Evolutionary conservation across 257 asterid genomes (phyloP), one percentile per base, ranked within the genome.

Genomic region (Solanum habrochaites): DNA sequence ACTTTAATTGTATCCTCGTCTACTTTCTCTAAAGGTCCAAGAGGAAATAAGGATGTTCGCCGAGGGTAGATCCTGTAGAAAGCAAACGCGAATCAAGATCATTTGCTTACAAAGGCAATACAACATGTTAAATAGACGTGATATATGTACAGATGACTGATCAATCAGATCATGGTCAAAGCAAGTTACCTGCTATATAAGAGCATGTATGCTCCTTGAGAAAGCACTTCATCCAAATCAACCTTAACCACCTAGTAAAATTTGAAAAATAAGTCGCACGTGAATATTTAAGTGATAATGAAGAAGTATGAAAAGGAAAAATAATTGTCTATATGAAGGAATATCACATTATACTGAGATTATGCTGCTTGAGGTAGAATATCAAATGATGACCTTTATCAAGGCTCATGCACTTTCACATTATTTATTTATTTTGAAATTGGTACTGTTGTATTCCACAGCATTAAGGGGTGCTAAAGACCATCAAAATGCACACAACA

Each of bases 171-270:
- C 82, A 70, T 21, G 89, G 84, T 62, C 43, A 25, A 43, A 11
- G 70, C 47, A 85, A 86, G 47, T 64, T 92, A 96, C 99, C 99
- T 94, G 94, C 93, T 97, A 90, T 97, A 97, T 88, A 97, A 86
- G 88, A 97, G 98, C 99, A 95, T 97, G 89, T 97, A 97, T 87
- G 98, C 98, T 89, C 98, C 98, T 92, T 95, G 99, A 1, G 98
- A 95, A 85, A 97, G 98, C 86, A 97, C 98, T 90, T 97, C 99
- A 83, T 95, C 98, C 91, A 94, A 87, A 86, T 92, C 97, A 88
- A 93, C 98, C 1, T 72, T 52, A 87, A 78, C 89, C 88, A 95
- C 98, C 99, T 97, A 92, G 72, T 62, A 86, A 91, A 83, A 83
- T 31, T 20, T 67, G 58, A 3, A 27, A 32, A 42, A 47, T 77